A percentile compares a stretch with the other conserved stretches of the same genome.
phyloP scores from a whole-genome alignment of 2,329 filamentous ascomycete species.

The Emmonsia crescens region DNA sequence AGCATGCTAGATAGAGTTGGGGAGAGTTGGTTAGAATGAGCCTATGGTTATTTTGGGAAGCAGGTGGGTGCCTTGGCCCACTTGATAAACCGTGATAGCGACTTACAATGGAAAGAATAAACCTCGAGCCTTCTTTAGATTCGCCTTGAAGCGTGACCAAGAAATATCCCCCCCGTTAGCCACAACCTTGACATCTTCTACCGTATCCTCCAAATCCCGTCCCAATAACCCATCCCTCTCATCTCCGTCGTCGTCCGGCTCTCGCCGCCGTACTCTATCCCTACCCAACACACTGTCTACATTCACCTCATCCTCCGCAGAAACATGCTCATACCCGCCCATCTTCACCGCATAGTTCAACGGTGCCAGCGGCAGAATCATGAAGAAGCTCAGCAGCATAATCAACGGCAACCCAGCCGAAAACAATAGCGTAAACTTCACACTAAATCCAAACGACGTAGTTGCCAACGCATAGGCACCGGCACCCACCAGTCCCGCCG shows the following conservation, averaged over 20 bases:
- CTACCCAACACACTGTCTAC: constrained; percentile 19
- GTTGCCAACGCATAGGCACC: constrained; percentile 81
- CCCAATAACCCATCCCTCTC: constrained; percentile 24
- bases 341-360: constrained; percentile 41
- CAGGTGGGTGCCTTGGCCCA: neutral
- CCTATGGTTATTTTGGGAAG: constrained; percentile 4
- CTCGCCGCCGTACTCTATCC: constrained; percentile 19
- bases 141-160: constrained; percentile 35
- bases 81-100: neutral
- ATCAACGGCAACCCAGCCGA: constrained; percentile 69
- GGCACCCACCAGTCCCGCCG: constrained; percentile 75
- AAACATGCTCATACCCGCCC: constrained; percentile 45
- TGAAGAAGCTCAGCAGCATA: constrained; percentile 78
- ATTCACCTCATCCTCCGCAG: constrained; percentile 28
- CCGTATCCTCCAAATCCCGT: constrained; percentile 8
- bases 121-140: constrained; percentile 53
- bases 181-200: constrained; percentile 1
- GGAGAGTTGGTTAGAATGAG: neutral
- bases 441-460: constrained; percentile 63
- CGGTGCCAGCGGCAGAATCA: constrained; percentile 59
- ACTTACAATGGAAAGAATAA: constrained; percentile 62
- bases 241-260: constrained; percentile 17
- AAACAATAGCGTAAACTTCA: constrained; percentile 61
- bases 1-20: constrained; percentile 52
- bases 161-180: constrained; percentile 4